phyloP scores from a whole-genome alignment of 1,284 basidiomycete species.

The Coniferiporia sulphurascens region DNA sequence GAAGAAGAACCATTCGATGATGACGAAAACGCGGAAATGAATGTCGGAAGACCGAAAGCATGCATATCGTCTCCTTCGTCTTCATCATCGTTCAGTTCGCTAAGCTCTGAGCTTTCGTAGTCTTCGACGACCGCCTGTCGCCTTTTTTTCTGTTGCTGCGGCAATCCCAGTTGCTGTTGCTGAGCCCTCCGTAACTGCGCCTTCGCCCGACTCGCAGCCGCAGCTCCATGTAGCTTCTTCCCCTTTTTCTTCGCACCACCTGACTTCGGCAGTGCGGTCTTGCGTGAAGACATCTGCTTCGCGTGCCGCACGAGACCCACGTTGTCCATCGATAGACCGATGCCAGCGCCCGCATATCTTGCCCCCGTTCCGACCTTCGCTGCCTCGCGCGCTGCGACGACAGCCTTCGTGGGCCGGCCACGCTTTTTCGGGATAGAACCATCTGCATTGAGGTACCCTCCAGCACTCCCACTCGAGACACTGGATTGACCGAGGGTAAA shows the following conservation, averaged over 20 bases:
- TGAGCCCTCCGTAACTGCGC: constrained; percentile 5
- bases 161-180: constrained; percentile 19
- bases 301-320: constrained; percentile 22
- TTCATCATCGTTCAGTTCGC: constrained; percentile 22
- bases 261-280: neutral
- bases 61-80: constrained; percentile 34
- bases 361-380: constrained; percentile 24
- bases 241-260: constrained; percentile 10
- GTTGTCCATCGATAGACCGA: constrained; percentile 27
- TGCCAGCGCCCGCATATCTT: constrained; percentile 28
- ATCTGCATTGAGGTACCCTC: constrained; percentile 11
- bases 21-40: constrained; percentile 56
- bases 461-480: constrained; percentile 5
- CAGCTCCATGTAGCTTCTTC: constrained; percentile 14
- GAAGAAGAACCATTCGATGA: constrained; percentile 22
- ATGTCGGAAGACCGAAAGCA: constrained; percentile 55
- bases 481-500: constrained; percentile 17
- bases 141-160: constrained; percentile 29
- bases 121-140: constrained; percentile 27
- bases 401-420: constrained; percentile 50
- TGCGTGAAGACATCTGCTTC: constrained; percentile 1
- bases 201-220: constrained; percentile 10
- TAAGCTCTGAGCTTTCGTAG: constrained; percentile 32
- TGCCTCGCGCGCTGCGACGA: constrained; percentile 26
- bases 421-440: constrained; percentile 40